phyloP scores from a whole-genome alignment of 108 stramenopile species.

The Cyclotella kingstonii region DNA sequence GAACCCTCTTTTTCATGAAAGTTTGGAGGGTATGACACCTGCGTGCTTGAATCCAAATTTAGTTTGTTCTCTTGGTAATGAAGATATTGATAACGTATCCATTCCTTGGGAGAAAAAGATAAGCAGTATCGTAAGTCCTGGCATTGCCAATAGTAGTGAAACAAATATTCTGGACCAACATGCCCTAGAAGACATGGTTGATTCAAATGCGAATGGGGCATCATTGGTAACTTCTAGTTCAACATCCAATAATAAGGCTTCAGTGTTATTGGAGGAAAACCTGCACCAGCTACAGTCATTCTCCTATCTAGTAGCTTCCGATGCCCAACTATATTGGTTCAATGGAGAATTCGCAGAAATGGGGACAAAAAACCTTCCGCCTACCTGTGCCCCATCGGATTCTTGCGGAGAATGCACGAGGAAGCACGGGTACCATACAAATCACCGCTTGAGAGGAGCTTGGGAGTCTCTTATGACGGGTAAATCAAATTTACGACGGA shows the following conservation, averaged over 20 bases:
- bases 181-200: no score
- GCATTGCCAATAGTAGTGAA: no score
- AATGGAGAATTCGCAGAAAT: conserved; percentile 51
- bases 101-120: conserved; percentile 1
- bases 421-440: conserved; percentile 33
- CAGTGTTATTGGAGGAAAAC: no score
- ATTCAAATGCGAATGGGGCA: neutral
- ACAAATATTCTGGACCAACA: no score
- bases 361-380: conserved; percentile 27
- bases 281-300: conserved; percentile 35
- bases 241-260: neutral
- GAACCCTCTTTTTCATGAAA: conserved; percentile 17
- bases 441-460: conserved; percentile 32
- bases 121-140: no score
- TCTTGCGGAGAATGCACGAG: conserved; percentile 42
- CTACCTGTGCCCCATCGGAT: conserved; percentile 27
- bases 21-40: conserved; percentile 38
- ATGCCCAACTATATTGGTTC: conserved; percentile 51
- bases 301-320: conserved; percentile 46
- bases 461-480: conserved; percentile 43
- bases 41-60: conserved; percentile 31
- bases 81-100: conserved; percentile 30
- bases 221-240: neutral
- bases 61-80: conserved; percentile 29
- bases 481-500: conserved; percentile 9